phyloP scores from a whole-genome alignment of 2,329 filamentous ascomycete species.

The Monosporascus ibericus region DNA sequence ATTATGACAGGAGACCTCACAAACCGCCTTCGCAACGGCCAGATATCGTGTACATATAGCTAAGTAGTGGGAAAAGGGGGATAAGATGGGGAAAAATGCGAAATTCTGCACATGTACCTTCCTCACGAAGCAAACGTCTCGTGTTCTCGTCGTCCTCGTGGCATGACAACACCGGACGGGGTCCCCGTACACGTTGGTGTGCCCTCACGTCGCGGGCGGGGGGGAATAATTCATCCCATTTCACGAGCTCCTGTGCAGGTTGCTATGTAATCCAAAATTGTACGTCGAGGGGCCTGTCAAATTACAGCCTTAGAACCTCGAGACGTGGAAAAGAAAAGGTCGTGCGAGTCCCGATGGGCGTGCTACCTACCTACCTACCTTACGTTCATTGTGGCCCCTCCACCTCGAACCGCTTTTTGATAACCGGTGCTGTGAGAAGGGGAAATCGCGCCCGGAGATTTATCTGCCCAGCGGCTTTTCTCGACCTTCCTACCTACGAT shows the following conservation, averaged over 20 bases:
- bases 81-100: too few relatives aligned
- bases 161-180: too few relatives aligned
- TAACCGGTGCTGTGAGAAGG: not conserved
- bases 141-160: too few relatives aligned
- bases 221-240: not conserved
- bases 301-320: not conserved
- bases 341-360: not conserved
- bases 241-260: not conserved
- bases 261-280: not conserved
- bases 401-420: not conserved
- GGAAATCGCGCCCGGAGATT: constrained; percentile 1
- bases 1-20: too few relatives aligned
- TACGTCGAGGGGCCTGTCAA: not conserved
- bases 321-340: not conserved
- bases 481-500: not conserved
- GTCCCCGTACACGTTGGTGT: too few relatives aligned
- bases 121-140: too few relatives aligned
- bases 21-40: too few relatives aligned
- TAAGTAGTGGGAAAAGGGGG: too few relatives aligned
- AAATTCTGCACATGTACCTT: too few relatives aligned
- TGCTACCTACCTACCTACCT: not conserved
- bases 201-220: not conserved
- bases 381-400: not conserved
- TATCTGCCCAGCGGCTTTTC: constrained; percentile 1
- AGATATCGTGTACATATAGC: too few relatives aligned